These are phyloP conservation scores for Lasiodiplodia gonubiensis DNA, from an alignment of 2,329 filamentous ascomycete genomes.

Conservation along the genomic window DNA sequence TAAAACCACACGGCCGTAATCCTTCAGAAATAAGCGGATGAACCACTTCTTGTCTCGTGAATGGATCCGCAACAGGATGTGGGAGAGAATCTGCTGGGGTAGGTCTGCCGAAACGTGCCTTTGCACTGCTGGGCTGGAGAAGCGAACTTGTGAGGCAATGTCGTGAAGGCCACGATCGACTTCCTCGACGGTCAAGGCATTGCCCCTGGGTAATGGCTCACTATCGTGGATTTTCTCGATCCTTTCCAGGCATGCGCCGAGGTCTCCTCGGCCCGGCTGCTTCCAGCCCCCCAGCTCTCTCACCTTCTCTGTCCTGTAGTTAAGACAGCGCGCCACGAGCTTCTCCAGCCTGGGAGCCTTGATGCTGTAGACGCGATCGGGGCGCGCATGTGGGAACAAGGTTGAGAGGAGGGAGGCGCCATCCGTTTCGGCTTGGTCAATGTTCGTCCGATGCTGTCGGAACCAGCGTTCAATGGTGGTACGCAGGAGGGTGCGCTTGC, in stretches of 20 bases:
- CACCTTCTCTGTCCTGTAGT: slow-evolving; percentile 66
- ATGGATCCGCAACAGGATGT: slow-evolving; percentile 64
- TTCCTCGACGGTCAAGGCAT: slow-evolving; percentile 70
- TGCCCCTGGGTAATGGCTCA: slow-evolving; percentile 39
- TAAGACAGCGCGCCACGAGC: slow-evolving; percentile 71
- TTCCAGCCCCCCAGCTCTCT: slow-evolving; percentile 68
- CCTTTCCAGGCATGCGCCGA: slow-evolving; percentile 73
- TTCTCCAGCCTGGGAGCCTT: slow-evolving; percentile 66
- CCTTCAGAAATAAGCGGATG: slow-evolving; percentile 78
- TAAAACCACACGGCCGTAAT: slow-evolving; percentile 70
- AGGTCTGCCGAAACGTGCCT: slow-evolving; percentile 35
- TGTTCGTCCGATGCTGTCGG: slow-evolving; percentile 60
- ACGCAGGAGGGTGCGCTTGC: slow-evolving; percentile 37
- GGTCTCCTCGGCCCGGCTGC: slow-evolving; percentile 65
- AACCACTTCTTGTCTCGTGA: slow-evolving; percentile 86
- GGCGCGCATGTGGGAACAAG: slow-evolving; percentile 75
- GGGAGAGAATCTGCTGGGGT: slow-evolving; percentile 52
- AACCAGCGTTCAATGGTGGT: slow-evolving; percentile 72
- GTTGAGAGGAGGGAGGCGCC: slow-evolving; percentile 73
- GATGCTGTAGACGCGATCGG: slow-evolving; percentile 78
- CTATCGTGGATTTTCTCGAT: slow-evolving; percentile 66
- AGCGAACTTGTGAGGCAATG: slow-evolving; percentile 71
- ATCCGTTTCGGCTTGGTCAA: slow-evolving; percentile 64
- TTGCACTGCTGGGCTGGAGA: slow-evolving; percentile 66
- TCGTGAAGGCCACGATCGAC: slow-evolving; percentile 70